These are phyloP conservation scores for Phytophthora crassamura DNA, from an alignment of 352 stramenopile genomes.

Conservation along the genomic window DNA sequence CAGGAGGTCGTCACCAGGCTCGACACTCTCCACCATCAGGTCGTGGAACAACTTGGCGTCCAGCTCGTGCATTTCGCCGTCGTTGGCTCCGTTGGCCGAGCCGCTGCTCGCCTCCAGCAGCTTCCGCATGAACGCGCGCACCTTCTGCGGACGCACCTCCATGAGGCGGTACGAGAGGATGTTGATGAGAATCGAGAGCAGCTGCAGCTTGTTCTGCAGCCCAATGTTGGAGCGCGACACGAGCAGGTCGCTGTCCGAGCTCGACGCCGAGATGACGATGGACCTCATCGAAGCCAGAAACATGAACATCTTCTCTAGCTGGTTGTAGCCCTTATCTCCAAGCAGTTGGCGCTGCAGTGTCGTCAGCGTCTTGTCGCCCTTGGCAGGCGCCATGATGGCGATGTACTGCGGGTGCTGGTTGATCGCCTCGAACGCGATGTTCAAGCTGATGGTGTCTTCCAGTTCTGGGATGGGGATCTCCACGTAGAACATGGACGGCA, in stretches of 20 bases:
- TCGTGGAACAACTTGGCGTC: constrained; percentile 48
- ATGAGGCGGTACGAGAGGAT: constrained; percentile 82
- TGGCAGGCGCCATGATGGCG: constrained; percentile 63
- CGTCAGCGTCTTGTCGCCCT: constrained; percentile 34
- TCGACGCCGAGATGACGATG: constrained; percentile 64
- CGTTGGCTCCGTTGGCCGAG: constrained; percentile 23
- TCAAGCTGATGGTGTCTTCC: constrained; percentile 75
- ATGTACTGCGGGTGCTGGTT: constrained; percentile 85
- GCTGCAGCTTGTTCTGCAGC: constrained; percentile 85
- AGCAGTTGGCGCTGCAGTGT: constrained; percentile 75
- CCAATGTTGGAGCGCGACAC: constrained; percentile 69
- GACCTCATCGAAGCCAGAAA: constrained; percentile 84
- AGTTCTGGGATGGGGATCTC: constrained; percentile 79
- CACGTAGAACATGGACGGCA: constrained; percentile 89
- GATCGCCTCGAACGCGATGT: constrained; percentile 85
- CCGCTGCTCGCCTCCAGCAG: constrained; percentile 49
- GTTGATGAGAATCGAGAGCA: constrained; percentile 86
- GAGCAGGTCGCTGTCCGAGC: constrained; percentile 25
- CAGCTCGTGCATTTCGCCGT: constrained; percentile 47
- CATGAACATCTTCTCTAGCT: constrained; percentile 88
- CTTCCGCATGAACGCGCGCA: constrained; percentile 63
- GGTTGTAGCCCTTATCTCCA: constrained; percentile 89
- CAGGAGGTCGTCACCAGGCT: constrained; percentile 67
- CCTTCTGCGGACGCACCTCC: constrained; percentile 58
- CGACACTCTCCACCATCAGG: constrained; percentile 53